Conservation (phyloP, 345 rosid species). For the Salix dunnii region DNA sequence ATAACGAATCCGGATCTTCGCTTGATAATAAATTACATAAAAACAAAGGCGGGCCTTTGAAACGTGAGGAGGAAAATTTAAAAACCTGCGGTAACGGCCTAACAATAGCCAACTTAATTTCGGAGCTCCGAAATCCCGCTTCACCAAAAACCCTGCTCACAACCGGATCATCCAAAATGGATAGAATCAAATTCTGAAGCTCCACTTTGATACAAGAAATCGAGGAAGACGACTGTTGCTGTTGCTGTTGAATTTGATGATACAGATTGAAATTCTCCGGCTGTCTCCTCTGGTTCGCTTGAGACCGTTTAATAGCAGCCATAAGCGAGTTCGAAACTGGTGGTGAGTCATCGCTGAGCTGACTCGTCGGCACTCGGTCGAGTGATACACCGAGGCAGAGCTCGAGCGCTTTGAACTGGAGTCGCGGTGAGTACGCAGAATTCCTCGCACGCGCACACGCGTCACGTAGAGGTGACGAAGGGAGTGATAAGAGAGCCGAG, state of each 20-base stretch:
- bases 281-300: conserved; percentile 79
- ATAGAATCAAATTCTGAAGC: conserved; percentile 46
- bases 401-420: conserved; percentile 63
- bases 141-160: conserved; percentile 64
- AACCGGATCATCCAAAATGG: conserved; percentile 71
- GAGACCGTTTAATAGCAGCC: conserved; percentile 96
- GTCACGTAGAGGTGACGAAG: conserved; percentile 55
- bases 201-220: conserved; percentile 44
- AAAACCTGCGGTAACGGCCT: conserved; percentile 38
- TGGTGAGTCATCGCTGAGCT: conserved; percentile 36
- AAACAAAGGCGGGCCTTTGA: conserved; percentile 37
- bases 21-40: conserved; percentile 32
- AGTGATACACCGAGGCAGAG: conserved; percentile 60
- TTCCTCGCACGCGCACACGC: conserved; percentile 55
- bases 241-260: conserved; percentile 31
- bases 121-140: conserved; percentile 65
- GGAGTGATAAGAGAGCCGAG: conserved; percentile 51
- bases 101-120: conserved; percentile 55
- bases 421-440: conserved; percentile 40
- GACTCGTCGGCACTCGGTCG: conserved; percentile 49
- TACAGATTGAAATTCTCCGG: conserved; percentile 72
- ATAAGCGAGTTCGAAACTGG: conserved; percentile 82
- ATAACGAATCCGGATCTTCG: not conserved
- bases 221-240: conserved; percentile 29
- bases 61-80: not conserved